Evolutionary conservation across 176 grass and related monocot genomes (phyloP), one percentile per base, ranked within the genome.

Genomic region (Juncus effusus): DNA sequence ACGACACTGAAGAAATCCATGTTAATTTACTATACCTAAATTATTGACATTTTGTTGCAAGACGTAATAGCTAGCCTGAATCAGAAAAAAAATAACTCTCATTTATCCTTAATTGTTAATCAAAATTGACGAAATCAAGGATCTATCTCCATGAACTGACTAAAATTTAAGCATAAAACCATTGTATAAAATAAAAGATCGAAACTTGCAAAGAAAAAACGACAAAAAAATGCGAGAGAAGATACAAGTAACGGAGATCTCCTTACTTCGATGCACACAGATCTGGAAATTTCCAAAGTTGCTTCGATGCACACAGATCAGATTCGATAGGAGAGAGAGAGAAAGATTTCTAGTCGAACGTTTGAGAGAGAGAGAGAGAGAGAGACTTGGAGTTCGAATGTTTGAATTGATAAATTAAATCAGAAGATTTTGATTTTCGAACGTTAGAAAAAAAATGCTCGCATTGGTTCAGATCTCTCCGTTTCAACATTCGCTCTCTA

Each of bases 351-450:
- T 47, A 64, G 51, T 75, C 50, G 50, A 75, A 75, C 15, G 42
- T 75, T 75, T 75, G 61, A 75, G 50, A 55, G 13, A 50, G 4
- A 53, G 28, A 63, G 14, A 67, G 62, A 50, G 65, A 37, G 42
- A 14, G 65, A 10, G n/a, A 40, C 47, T 74, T 64, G 13, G 44
- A 64, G 51, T 75, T 75, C 50, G 50, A 75, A 75, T 41, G 42
- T 75, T 75, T 75, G 61, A 75, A 75, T 75, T 75, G 63, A 53
- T 63, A 75, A 7, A 19, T 51, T 40, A 75, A 75, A 64, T 7
- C 28, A 15, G 5, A 75, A 42, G 39, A 60, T 40, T 64, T 28
- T 28, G 19, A 28, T 28, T 28, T 28, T 55, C 72, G 61, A 75
- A 75, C 61, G 58, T 75, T 75, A 41, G 50, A 15, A 37, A 10